Evolutionary conservation across 306 rosid species (phyloP), one percentile per base, ranked within the genome.

Genomic region (Quercus berberidifolia): DNA sequence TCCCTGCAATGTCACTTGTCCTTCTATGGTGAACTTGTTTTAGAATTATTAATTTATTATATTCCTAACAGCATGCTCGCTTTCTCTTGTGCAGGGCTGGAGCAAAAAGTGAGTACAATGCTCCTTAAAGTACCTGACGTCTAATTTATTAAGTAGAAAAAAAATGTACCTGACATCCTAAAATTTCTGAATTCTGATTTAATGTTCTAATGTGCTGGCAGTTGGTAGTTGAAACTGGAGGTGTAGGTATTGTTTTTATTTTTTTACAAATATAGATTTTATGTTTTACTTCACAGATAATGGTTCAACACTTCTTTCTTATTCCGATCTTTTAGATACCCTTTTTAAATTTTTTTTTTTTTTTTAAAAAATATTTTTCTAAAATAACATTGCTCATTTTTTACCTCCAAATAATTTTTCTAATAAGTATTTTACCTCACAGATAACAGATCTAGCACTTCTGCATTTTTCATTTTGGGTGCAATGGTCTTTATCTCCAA

Each of bases 41-140:
- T 41, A 41, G 46, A 41, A 41, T 41, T 41, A 41, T 41, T 41
- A 41, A 8, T 41, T 41, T 8, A 41, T 41, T 41, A 41, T 41
- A 41, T 41, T 65, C 71, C 38, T 31, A 23, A 65, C 15, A 41
- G 51, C 5, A 46, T 33, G 2, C 4, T 10, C 28, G 69, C 63
- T 77, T 79, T 84, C 7, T 75, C 55, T 31, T 12, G 73, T 90
- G 84, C 93, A 92, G 99, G 97, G 99, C 33, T 94, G 99, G 99
- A 92, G 79, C 85, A 92, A 89, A 83, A 90, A 80, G 99, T 92
- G 80, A 81, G 86, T 69, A 38, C 51, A 11, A 54, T 11, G 35
- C 68, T 55, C 68, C 79, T 71, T 79, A 41, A 41, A 41, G 46
- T 8, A 41, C 11, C 46, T 41, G 46, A 41, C 3, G 0, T 41